Evolutionary conservation across 805 yeast genomes (phyloP), one percentile per base, ranked within the genome.

Genomic region (Saccharomycopsis lassenensis): DNA sequence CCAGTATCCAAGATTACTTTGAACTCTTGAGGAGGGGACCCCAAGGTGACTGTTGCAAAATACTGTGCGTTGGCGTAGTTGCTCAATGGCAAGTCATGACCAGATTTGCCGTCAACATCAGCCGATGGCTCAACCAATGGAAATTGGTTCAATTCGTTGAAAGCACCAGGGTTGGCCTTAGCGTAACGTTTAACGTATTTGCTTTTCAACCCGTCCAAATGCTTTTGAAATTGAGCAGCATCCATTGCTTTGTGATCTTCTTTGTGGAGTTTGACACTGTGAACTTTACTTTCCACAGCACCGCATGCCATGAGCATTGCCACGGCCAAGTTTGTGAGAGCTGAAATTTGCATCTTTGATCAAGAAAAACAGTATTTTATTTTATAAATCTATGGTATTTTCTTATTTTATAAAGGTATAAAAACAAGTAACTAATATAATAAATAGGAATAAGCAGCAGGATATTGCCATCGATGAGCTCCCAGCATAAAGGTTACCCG

Each of bases 1-100:
- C 98, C 98, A 18, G 98, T 89, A 61, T 91, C 98, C 52, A 91
- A 68, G 45, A 91, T 75, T 34, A 91, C 97, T 68, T 89, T 89
- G 63, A 91, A 91, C 12, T 71, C 57, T 65, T 91, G 98, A 33
- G 82, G 84, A 7, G 98, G 98, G 27, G 95, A 81, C 49, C 98
- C 98, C 41, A 91, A 53, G 40, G 75, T 66, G 50, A 91, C 82
- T 54, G 89, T 96, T 29, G 98, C 80, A 58, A 70, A 91, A 62
- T 91, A 89, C 64, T 91, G 98, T 29, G 97, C 97, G 57, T 91
- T 91, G 62, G 84, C 61, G 61, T 89, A 91, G 66, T 91, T 87
- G 46, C 91, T 78, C 57, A 91, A 71, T 10, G 97, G 96, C 32
- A 84, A 68, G 47, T 80, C 79, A 55, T 79, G 85, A 24, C 68